These are phyloP conservation scores for Pythium vanterpoolii DNA, from an alignment of 352 stramenopile genomes.

Conservation along the genomic window DNA sequence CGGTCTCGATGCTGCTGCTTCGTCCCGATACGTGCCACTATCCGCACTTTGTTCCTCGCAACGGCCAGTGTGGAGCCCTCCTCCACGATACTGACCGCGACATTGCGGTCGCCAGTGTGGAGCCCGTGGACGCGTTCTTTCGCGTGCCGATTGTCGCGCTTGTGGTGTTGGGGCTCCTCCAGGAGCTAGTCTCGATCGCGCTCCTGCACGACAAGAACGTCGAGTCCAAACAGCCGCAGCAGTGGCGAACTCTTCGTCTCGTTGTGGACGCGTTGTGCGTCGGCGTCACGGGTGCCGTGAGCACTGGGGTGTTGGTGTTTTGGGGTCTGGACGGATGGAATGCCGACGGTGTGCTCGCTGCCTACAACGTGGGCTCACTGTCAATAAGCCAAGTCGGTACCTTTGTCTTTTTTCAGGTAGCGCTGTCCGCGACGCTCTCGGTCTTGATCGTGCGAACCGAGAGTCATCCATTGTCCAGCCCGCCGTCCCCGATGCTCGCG, in stretches of 20 bases:
- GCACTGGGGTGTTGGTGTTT: conserved; percentile 82
- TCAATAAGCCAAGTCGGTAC: conserved; percentile 89
- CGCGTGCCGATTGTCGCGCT: conserved; percentile 92
- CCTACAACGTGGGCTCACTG: conserved; percentile 61
- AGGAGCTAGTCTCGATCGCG: conserved; percentile 9
- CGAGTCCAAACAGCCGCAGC: conserved; percentile 77
- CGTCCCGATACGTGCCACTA: conserved; percentile 78
- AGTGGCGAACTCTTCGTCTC: conserved; percentile 72
- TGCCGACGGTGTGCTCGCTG: conserved; percentile 49
- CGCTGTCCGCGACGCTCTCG: conserved; percentile 92
- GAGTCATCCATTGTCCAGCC: conserved; percentile 56
- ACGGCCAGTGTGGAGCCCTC: conserved; percentile 33
- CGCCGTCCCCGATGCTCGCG: conserved; percentile 56
- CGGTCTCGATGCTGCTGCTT: conserved; percentile 90
- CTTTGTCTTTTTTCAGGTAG: conserved; percentile 95
- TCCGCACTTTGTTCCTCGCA: conserved; percentile 54
- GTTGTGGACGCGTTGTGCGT: conserved; percentile 51
- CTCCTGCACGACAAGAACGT: conserved; percentile 32
- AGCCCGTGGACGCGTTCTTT: conserved; percentile 76
- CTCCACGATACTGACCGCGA: conserved; percentile 28
- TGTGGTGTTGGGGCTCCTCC: conserved; percentile 2
- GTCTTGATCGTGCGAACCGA: conserved; percentile 89
- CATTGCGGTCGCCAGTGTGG: conserved; percentile 32
- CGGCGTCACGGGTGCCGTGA: conserved; percentile 73
- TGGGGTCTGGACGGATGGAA: conserved; percentile 87